These are phyloP conservation scores for Suillus subalutaceus DNA, from an alignment of 768 basidiomycete species.

Conservation along the genomic window DNA sequence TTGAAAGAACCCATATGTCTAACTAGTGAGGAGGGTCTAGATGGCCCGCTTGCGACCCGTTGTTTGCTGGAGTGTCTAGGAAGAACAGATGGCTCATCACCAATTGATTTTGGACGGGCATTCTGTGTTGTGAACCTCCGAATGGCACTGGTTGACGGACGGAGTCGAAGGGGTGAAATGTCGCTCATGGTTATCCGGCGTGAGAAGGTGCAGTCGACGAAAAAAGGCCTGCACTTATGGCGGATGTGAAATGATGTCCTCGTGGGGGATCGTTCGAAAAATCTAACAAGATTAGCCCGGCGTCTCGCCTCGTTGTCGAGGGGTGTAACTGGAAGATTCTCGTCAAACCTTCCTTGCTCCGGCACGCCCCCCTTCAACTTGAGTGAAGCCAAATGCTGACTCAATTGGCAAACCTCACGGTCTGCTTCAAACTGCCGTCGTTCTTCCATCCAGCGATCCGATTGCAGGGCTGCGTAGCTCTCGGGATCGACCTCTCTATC, in stretches of 20 bases:
- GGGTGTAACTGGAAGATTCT: constrained; percentile 20
- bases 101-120: constrained; percentile 28
- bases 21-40: constrained; percentile 19
- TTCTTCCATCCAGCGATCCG: constrained; percentile 56
- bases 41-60: constrained; percentile 20
- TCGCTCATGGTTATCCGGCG: constrained; percentile 40
- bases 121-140: constrained; percentile 30
- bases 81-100: constrained; percentile 30
- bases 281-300: constrained; percentile 41
- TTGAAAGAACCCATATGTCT: constrained; percentile 8
- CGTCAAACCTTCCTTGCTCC: constrained; percentile 12
- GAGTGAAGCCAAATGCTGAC: constrained; percentile 38
- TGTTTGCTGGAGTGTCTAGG: constrained; percentile 32
- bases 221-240: constrained; percentile 33
- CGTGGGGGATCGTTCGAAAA: constrained; percentile 40
- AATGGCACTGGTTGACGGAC: constrained; percentile 30
- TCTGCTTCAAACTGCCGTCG: constrained; percentile 40
- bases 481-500: constrained; percentile 43
- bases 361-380: constrained; percentile 22
- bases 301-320: constrained; percentile 29
- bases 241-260: constrained; percentile 34
- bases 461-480: constrained; percentile 41
- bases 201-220: constrained; percentile 32
- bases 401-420: constrained; percentile 39
- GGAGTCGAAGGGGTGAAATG: constrained; percentile 37